A percentile compares a stretch with the other conserved stretches of the same genome.
phyloP scores from a whole-genome alignment of 768 basidiomycete species.

The Mycena polygramma region DNA sequence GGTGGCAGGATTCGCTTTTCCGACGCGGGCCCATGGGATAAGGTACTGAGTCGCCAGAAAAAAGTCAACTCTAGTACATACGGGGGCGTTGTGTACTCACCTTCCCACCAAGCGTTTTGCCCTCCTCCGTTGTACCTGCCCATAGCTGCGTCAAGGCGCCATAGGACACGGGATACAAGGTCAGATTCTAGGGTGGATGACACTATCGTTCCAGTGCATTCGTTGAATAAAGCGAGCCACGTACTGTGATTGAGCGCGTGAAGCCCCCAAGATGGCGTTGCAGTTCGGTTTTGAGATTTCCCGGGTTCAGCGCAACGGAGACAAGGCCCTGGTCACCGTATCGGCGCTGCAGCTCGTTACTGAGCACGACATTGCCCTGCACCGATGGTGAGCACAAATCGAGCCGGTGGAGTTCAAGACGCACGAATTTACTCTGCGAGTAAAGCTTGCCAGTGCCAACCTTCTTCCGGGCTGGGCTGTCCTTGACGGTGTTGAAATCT shows the following conservation, averaged over 20 bases:
- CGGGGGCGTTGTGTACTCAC: constrained; percentile 41
- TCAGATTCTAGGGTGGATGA: not conserved
- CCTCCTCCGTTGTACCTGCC: constrained; percentile 61
- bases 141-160: constrained; percentile 65
- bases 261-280: constrained; percentile 20
- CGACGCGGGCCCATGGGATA: constrained; percentile 57
- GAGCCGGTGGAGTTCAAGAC: not conserved
- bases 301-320: constrained; percentile 59
- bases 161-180: constrained; percentile 47
- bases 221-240: not conserved
- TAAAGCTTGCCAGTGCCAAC: constrained; percentile 28
- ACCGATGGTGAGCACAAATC: too few species aligned
- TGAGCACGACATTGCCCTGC: constrained; percentile 60
- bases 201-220: not conserved
- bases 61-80: not conserved
- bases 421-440: constrained; percentile 41
- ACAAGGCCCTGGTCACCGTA: constrained; percentile 60
- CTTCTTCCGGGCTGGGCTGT: constrained; percentile 39
- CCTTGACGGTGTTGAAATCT: constrained; percentile 42
- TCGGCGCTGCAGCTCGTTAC: constrained; percentile 56
- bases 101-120: constrained; percentile 58
- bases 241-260: constrained; percentile 5
- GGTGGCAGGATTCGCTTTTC: constrained; percentile 37
- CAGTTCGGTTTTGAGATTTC: constrained; percentile 39
- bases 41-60: constrained; percentile 49